A percentile compares a stretch with the other conserved stretches of the same genome.
Conservation (phyloP, 495 filamentous ascomycete genomes). For the Annulohypoxylon stygium region DNA sequence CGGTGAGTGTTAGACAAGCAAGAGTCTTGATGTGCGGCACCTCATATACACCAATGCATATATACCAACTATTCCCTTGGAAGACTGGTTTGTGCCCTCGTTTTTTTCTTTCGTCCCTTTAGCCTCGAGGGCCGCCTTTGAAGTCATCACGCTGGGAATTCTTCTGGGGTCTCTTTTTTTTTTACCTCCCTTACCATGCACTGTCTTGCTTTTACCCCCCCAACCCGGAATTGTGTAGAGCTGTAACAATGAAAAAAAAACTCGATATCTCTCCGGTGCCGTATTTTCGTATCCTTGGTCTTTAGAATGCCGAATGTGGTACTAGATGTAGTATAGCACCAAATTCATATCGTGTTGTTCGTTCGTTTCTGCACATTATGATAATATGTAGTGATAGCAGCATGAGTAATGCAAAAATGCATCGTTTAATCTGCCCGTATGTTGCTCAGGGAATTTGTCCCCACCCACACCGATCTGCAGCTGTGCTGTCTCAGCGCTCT, state of each 20-base stretch:
- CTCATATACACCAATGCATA: constrained; percentile 27
- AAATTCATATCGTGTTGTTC: constrained; percentile 7
- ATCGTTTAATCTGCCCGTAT: constrained; percentile 17
- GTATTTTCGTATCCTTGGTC: not conserved
- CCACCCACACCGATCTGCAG: constrained; percentile 18
- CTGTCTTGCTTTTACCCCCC: constrained; percentile 33
- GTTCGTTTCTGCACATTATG: constrained; percentile 18
- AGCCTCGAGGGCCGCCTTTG: constrained; percentile 36
- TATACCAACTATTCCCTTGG: constrained; percentile 36
- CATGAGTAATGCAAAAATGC: constrained; percentile 15
- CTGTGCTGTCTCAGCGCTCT: constrained; percentile 53
- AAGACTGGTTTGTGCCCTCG: constrained; percentile 42
- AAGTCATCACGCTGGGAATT: constrained; percentile 35
- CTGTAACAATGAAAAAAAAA: constrained; percentile 41
- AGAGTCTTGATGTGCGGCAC: constrained; percentile 21
- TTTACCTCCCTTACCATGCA: constrained; percentile 38
- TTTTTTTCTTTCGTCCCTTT: constrained; percentile 44
- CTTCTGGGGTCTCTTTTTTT: constrained; percentile 21
- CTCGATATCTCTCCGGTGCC: constrained; percentile 14
- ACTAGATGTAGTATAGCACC: not conserved
- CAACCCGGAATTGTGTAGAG: constrained; percentile 26
- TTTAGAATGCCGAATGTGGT: not conserved
- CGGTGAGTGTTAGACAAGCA: not conserved
- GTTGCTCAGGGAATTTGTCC: constrained; percentile 14
- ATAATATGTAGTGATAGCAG: constrained; percentile 17